Percentiles rank a stretch among this genome's conserved stretches.
phyloP scores from a whole-genome alignment of 177 flowering plant species.

The Vitis hybrid region DNA sequence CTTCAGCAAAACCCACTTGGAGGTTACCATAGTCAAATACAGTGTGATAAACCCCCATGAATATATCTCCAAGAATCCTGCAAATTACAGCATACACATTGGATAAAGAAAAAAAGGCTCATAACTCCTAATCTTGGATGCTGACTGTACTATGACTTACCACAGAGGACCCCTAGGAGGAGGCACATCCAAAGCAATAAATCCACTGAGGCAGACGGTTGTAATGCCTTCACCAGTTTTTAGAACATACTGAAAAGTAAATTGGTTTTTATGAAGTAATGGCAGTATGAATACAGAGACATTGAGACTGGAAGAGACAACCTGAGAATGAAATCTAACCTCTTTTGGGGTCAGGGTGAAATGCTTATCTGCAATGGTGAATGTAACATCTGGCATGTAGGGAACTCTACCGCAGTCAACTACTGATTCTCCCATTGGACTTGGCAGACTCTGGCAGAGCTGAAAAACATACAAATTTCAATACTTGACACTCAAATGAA shows the following conservation, averaged over 20 bases:
- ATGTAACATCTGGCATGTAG: slow-evolving; percentile 59
- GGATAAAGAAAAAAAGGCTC: too few species aligned
- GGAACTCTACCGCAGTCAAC: slow-evolving; percentile 52
- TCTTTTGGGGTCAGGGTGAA: slow-evolving; percentile 72
- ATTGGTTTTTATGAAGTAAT: background rate
- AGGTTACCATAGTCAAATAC: slow-evolving; percentile 44
- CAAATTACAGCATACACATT: slow-evolving; percentile 5
- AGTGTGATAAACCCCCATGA: slow-evolving; percentile 50
- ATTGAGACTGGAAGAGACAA: too few species aligned
- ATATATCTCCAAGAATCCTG: slow-evolving; percentile 65
- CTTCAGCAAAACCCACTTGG: slow-evolving; percentile 43
- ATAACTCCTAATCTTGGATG: too few species aligned
- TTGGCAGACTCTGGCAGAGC: slow-evolving; percentile 72
- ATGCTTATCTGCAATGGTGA: slow-evolving; percentile 53
- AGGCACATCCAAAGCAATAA: slow-evolving; percentile 66
- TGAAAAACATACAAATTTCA: slow-evolving; percentile 5
- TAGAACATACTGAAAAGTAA: slow-evolving; percentile 54
- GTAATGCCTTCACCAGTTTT: slow-evolving; percentile 51
- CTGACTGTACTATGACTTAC: slow-evolving; percentile 27
- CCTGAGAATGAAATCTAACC: slow-evolving; percentile 30
- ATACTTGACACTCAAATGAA: too few species aligned
- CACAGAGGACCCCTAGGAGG: slow-evolving; percentile 82
- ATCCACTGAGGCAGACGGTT: slow-evolving; percentile 67
- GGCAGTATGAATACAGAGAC: background rate
- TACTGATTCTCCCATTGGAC: slow-evolving; percentile 68